Percentiles rank a stretch among this genome's conserved stretches.
Conservation (phyloP, 306 rosid species). For the Dalbergia oliveri region DNA sequence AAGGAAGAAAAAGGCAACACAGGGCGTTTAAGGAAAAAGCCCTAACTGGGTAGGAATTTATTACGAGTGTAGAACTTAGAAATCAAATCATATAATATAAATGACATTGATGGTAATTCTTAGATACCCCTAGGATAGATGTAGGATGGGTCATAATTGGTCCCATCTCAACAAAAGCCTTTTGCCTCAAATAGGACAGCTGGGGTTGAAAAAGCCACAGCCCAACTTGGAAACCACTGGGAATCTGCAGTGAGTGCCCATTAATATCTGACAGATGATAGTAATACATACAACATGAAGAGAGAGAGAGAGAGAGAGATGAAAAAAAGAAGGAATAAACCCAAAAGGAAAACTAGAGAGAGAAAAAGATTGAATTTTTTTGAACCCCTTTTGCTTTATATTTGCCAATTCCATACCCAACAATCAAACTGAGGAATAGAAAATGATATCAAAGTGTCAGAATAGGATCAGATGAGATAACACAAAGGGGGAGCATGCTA, state of each 20-base stretch:
- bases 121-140: slow-evolving; percentile 53
- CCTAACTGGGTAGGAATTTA: slow-evolving; percentile 44
- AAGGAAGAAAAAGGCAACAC: slow-evolving; percentile 15
- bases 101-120: slow-evolving; percentile 71
- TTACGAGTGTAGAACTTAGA: slow-evolving; percentile 52
- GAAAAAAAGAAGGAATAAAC: neutral
- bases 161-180: slow-evolving; percentile 72
- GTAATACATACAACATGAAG: slow-evolving; percentile 22
- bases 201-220: slow-evolving; percentile 66
- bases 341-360: slow-evolving; percentile 30
- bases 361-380: slow-evolving; percentile 3
- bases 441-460: slow-evolving; percentile 38
- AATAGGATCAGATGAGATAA: slow-evolving; percentile 1
- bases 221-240: slow-evolving; percentile 64
- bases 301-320: slow-evolving; percentile 44
- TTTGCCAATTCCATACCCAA: neutral
- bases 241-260: slow-evolving; percentile 59
- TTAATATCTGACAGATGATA: slow-evolving; percentile 62
- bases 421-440: slow-evolving; percentile 9
- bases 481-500: neutral
- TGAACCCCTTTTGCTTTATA: slow-evolving; percentile 16
- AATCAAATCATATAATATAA: slow-evolving; percentile 55
- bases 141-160: slow-evolving; percentile 67
- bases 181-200: slow-evolving; percentile 60
- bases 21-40: slow-evolving; percentile 23